Conservation (phyloP, 2,329 filamentous ascomycete species). For the Curvularia verruculosa region DNA sequence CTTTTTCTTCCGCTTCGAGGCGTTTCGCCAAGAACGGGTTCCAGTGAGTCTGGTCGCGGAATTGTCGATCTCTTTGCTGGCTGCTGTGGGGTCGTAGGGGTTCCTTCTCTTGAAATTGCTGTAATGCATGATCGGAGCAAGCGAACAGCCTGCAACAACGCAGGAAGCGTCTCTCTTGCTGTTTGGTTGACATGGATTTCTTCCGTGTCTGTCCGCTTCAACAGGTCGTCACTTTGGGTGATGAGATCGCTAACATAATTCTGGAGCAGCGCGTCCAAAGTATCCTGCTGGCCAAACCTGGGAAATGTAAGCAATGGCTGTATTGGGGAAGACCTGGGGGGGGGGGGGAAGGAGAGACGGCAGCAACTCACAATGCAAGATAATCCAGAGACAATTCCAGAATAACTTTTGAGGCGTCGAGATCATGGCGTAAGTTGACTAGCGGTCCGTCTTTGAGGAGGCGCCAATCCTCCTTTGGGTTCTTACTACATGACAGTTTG, state of each 20-base stretch:
- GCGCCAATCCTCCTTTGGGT: slow-evolving; percentile 32
- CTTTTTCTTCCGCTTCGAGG: slow-evolving; percentile 28
- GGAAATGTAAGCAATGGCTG: slow-evolving; percentile 1
- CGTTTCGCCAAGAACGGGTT: slow-evolving; percentile 28
- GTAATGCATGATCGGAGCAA: slow-evolving; percentile 35
- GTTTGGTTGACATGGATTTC: slow-evolving; percentile 35
- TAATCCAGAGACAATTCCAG: slow-evolving; percentile 41
- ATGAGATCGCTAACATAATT: slow-evolving; percentile 24
- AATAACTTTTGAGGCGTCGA: slow-evolving; percentile 35
- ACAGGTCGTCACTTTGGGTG: slow-evolving; percentile 27
- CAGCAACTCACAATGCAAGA: slow-evolving; percentile 33
- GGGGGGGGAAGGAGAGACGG: slow-evolving; percentile 5
- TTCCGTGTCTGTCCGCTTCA: slow-evolving; percentile 34
- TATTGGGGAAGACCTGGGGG: neutral
- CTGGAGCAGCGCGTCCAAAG: slow-evolving; percentile 26
- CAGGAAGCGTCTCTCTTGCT: slow-evolving; percentile 32
- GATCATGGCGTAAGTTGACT: slow-evolving; percentile 28
- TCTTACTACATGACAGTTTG: slow-evolving; percentile 33
- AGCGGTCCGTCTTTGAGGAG: slow-evolving; percentile 25
- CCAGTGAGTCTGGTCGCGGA: slow-evolving; percentile 32
- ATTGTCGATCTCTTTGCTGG: slow-evolving; percentile 23
- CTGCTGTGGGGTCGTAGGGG: slow-evolving; percentile 11
- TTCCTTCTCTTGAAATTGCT: slow-evolving; percentile 22
- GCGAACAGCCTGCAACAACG: slow-evolving; percentile 31
- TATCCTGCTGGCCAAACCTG: slow-evolving; percentile 31